Base-by-base conservation (phyloP, 768 basidiomycete species). In the Agrocybe praecox region DNA sequence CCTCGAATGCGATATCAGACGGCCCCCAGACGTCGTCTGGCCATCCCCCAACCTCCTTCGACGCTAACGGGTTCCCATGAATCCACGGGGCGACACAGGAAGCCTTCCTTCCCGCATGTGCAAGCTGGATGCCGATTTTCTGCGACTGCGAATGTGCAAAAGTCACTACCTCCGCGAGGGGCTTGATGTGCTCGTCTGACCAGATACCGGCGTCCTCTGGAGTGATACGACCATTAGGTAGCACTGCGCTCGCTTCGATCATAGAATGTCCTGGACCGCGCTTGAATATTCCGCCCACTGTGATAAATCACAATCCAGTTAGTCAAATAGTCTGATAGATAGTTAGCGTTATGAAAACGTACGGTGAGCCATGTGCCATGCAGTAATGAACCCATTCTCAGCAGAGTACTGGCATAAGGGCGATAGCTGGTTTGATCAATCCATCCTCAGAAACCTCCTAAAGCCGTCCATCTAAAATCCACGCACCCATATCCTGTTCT, bases 31-130 rank as follows among this genome's bases (percentile, higher is more conserved):
- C 84, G 62, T 81, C 58, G 19, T 80, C 75, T 0, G 80, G 79
- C 80, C 80, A 83, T 9, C 86, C 86, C 14, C 78, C 78, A 7
- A 66, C 68, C 10, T 69, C 70, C 43, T 70, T 70, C 1, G 67
- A 61, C 2, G 81, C 81, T 9, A 51, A 64, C 4, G 17, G 12
- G 19, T 49, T n/a, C 4, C 60, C 59, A 22, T 69, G 53, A 24
- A 88, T 65, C 86, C 87, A 92, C 0, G 88, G 86, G 0, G 85
- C 80, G 15, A 81, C 67, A 0, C 80, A 85, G 8, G 84, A 85
- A 0, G 82, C 88, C 67, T 92, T 92, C n/a, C 90, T 76, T 0
- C 91, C 90, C 0, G 89, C 86, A 59, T 93, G 91, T 0, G 80
- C 85, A 15, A 93, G 79, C 62, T 93, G 92, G 53, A 92, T 86